Evolutionary conservation across 2,329 filamentous ascomycete species (phyloP).

Genomic region (Allantophomopsis lycopodina): DNA sequence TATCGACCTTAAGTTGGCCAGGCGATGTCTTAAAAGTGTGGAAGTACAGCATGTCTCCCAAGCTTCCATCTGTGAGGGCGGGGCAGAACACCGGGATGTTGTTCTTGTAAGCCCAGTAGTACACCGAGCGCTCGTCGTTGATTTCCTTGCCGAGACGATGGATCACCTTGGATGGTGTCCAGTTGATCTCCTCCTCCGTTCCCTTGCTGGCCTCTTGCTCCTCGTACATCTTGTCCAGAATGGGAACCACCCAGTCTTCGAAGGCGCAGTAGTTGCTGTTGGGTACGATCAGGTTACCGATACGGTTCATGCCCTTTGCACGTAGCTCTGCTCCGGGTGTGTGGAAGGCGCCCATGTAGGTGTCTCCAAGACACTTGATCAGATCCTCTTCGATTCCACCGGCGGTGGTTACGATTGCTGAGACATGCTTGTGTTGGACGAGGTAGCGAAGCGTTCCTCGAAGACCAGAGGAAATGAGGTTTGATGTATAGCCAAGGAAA

Average conservation of each 20-base stretch:
- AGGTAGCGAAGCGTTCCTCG: conserved; percentile 86
- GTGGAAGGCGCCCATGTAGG: conserved; percentile 80
- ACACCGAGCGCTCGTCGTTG: conserved; percentile 80
- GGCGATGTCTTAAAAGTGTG: conserved; percentile 89
- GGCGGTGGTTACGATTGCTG: conserved; percentile 86
- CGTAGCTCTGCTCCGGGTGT: conserved; percentile 66
- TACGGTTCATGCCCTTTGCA: conserved; percentile 79
- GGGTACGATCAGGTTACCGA: conserved; percentile 89
- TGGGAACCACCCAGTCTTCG: conserved; percentile 94
- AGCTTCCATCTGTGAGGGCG: conserved; percentile 83
- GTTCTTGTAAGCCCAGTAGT: conserved; percentile 97
- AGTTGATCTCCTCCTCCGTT: conserved; percentile 59
- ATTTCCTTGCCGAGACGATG: conserved; percentile 85
- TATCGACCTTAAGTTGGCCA: conserved; percentile 69
- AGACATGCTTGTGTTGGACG: conserved; percentile 84
- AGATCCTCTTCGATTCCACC: conserved; percentile 95
- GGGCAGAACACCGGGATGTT: conserved; percentile 95
- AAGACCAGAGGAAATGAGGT: conserved; percentile 91
- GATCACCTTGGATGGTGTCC: conserved; percentile 92
- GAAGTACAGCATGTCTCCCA: conserved; percentile 98
- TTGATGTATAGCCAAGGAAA: conserved; percentile 95
- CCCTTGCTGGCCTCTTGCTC: conserved; percentile 77
- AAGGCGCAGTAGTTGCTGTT: conserved; percentile 97
- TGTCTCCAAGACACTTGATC: conserved; percentile 93
- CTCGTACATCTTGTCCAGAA: conserved; percentile 84